Percentiles rank a stretch among this genome's conserved stretches.
Conservation (phyloP, 768 basidiomycete species). For the Myochromella boudieri region DNA sequence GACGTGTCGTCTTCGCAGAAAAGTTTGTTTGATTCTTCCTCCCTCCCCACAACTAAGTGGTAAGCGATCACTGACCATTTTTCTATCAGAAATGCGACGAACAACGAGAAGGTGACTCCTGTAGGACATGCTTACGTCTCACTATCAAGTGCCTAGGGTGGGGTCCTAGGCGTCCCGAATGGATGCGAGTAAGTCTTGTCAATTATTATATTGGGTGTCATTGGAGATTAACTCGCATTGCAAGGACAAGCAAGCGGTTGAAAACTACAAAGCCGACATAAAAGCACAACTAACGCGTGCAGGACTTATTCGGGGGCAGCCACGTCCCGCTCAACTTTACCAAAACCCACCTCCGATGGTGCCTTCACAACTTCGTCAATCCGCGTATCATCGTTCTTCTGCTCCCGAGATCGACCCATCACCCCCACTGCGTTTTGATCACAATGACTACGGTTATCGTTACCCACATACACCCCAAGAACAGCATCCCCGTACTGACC, state of each 20-base stretch:
- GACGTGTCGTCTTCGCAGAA: constrained; percentile 83
- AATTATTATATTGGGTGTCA: constrained; percentile 1
- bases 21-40: constrained; percentile 44
- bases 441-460: constrained; percentile 22
- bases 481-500: constrained; percentile 22
- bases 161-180: constrained; percentile 84
- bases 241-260: constrained; percentile 81
- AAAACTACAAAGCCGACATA: constrained; percentile 81
- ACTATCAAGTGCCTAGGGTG: constrained; percentile 84
- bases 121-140: constrained; percentile 77
- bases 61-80: no score
- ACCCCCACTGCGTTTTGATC: constrained; percentile 23
- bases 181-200: constrained; percentile 67
- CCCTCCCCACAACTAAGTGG: neutral
- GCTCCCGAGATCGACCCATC: constrained; percentile 23
- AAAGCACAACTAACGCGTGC: constrained; percentile 77
- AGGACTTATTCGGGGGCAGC: constrained; percentile 82
- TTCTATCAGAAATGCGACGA: constrained; percentile 86
- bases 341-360: constrained; percentile 25
- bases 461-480: constrained; percentile 21
- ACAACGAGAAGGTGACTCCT: constrained; percentile 77
- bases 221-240: neutral
- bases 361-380: constrained; percentile 25
- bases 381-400: constrained; percentile 29
- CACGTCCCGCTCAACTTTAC: constrained; percentile 55